Evolutionary conservation across 805 yeast genomes (phyloP).

Genomic region (Tetrapisispora nanseiensis): DNA sequence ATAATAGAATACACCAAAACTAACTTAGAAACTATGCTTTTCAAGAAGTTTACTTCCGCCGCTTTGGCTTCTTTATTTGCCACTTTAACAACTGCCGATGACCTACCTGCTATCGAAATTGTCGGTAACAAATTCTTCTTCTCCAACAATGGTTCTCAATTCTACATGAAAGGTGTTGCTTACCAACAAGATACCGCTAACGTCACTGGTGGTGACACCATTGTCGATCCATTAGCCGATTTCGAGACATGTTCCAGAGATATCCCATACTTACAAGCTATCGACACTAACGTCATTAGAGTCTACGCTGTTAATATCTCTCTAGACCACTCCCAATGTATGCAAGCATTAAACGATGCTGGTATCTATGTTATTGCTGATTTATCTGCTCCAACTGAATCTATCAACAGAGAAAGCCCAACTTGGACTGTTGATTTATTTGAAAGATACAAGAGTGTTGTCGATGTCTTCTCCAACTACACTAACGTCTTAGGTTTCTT

Average conservation of each 20-base stretch:
- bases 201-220: slow-evolving; percentile 35
- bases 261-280: slow-evolving; percentile 53
- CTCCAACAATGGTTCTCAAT: slow-evolving; percentile 70
- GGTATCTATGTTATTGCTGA: slow-evolving; percentile 79
- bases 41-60: slow-evolving; percentile 30
- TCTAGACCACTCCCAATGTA: slow-evolving; percentile 58
- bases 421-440: slow-evolving; percentile 53
- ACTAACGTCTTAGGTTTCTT: slow-evolving; percentile 72
- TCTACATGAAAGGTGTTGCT: slow-evolving; percentile 69
- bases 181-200: slow-evolving; percentile 62
- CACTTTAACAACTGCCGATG: slow-evolving; percentile 31
- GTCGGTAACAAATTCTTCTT: slow-evolving; percentile 71
- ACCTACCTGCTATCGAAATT: slow-evolving; percentile 57
- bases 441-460: slow-evolving; percentile 58
- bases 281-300: slow-evolving; percentile 62
- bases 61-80: slow-evolving; percentile 25
- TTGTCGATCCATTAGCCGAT: slow-evolving; percentile 66
- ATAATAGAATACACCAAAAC: too few relatives aligned
- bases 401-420: slow-evolving; percentile 56
- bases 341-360: slow-evolving; percentile 56
- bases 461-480: slow-evolving; percentile 59
- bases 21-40: slow-evolving; percentile 27
- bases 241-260: slow-evolving; percentile 55
- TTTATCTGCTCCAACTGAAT: slow-evolving; percentile 53
- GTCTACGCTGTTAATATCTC: slow-evolving; percentile 65